These are phyloP conservation scores for Alternaria gaisen DNA, from an alignment of 2,329 filamentous ascomycete genomes.

Conservation along the genomic window DNA sequence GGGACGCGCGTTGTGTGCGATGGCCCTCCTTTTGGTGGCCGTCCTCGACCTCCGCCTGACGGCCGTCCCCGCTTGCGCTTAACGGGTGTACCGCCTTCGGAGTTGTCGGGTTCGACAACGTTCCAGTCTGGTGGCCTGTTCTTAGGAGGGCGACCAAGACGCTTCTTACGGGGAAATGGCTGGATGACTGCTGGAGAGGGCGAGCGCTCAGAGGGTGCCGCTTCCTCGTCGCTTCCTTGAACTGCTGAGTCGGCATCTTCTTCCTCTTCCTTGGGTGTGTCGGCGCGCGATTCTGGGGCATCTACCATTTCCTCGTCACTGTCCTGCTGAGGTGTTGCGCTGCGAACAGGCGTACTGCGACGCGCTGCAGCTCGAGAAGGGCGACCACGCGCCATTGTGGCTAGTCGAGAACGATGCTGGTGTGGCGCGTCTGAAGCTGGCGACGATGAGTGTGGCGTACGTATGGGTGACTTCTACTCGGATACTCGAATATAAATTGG, in stretches of 20 bases:
- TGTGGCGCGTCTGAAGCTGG: background rate
- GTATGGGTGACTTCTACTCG: constrained; percentile 1
- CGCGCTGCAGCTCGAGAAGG: constrained; percentile 51
- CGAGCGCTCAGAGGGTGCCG: constrained; percentile 56
- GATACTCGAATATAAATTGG: background rate
- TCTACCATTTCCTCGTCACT: constrained; percentile 50
- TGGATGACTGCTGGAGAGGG: constrained; percentile 61
- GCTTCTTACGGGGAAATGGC: constrained; percentile 72
- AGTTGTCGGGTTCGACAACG: constrained; percentile 61
- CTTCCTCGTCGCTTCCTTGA: constrained; percentile 48
- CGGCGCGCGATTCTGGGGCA: constrained; percentile 43
- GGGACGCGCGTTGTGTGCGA: constrained; percentile 83
- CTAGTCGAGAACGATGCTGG: background rate
- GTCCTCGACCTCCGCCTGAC: constrained; percentile 70
- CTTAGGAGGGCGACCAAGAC: constrained; percentile 86
- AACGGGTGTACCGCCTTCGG: constrained; percentile 59
- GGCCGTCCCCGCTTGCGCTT: constrained; percentile 61
- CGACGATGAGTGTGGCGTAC: background rate
- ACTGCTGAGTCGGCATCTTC: constrained; percentile 61
- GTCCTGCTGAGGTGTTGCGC: constrained; percentile 48
- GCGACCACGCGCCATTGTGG: constrained; percentile 48
- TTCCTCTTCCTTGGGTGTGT: constrained; percentile 59
- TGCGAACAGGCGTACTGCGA: constrained; percentile 49
- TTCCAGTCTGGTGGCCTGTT: constrained; percentile 81
- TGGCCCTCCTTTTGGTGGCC: constrained; percentile 73